These are phyloP conservation scores for Articulospora tetracladia DNA, from an alignment of 495 filamentous ascomycete species.

Conservation along the genomic window DNA sequence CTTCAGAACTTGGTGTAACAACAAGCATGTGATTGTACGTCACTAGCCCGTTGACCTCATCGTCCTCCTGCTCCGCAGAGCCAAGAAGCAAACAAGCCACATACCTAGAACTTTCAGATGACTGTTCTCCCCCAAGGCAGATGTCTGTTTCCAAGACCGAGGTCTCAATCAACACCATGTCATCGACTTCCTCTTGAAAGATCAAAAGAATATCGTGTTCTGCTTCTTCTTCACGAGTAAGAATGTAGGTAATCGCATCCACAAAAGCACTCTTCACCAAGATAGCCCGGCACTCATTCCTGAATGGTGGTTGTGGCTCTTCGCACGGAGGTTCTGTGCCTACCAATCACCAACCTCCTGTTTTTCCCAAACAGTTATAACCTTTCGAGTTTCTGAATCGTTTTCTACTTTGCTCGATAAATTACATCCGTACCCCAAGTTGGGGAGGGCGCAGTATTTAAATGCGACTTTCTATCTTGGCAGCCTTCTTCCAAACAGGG, in stretches of 20 bases:
- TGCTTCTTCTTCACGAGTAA: neutral
- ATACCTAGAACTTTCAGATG: neutral
- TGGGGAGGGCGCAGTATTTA: too few relatives aligned
- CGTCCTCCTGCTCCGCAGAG: neutral
- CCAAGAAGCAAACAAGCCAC: slow-evolving; percentile 1
- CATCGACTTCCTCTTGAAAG: neutral
- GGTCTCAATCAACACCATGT: neutral
- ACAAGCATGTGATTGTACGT: slow-evolving; percentile 1
- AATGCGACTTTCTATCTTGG: too few relatives aligned
- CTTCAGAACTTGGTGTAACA: neutral
- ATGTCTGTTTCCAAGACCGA: neutral
- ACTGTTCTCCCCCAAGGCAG: neutral
- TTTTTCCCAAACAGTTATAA: too few relatives aligned
- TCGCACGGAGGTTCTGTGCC: neutral
- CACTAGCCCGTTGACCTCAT: neutral
- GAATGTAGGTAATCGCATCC: neutral
- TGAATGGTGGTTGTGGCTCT: neutral
- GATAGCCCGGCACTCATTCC: neutral
- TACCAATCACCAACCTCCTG: too few relatives aligned
- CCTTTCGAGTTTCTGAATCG: too few relatives aligned
- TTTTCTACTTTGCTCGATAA: too few relatives aligned
- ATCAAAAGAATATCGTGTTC: too few relatives aligned
- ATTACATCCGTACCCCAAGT: too few relatives aligned
- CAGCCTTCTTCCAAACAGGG: too few relatives aligned
- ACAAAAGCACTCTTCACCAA: neutral